Percentiles rank a stretch among this genome's conserved stretches.
Evolutionary conservation across 805 yeast species (phyloP).

Genomic region (Priceomyces haplophilus): DNA sequence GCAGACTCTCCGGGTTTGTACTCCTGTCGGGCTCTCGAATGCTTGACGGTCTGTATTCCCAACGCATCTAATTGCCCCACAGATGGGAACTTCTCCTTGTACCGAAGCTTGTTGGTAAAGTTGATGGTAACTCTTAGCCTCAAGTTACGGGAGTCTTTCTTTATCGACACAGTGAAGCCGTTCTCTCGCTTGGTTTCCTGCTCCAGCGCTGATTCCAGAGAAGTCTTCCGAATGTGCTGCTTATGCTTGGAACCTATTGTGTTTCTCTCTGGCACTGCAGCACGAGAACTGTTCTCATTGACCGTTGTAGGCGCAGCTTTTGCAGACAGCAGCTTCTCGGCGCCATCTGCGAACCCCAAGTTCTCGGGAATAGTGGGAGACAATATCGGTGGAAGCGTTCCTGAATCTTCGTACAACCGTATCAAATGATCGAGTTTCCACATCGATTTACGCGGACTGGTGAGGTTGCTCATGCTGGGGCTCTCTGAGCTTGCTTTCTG

Average conservation of each 20-base stretch:
- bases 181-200: neutral
- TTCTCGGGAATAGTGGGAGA: conserved; percentile 37
- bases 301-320: neutral
- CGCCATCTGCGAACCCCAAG: neutral
- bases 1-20: neutral
- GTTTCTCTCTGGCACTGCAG: neutral
- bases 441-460: conserved; percentile 7
- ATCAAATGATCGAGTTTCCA: conserved; percentile 43
- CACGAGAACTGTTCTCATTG: neutral
- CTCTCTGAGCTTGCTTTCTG: conserved; percentile 15
- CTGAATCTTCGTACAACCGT: conserved; percentile 28
- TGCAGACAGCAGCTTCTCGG: neutral
- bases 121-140: conserved; percentile 24
- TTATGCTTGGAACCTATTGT: neutral
- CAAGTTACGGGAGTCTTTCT: conserved; percentile 12
- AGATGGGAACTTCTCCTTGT: conserved; percentile 10
- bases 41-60: conserved; percentile 6
- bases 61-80: conserved; percentile 11
- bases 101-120: conserved; percentile 17
- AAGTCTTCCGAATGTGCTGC: neutral
- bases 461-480: conserved; percentile 13
- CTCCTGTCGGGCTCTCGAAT: conserved; percentile 4
- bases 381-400: conserved; percentile 34
- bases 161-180: neutral
- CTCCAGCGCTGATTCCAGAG: neutral